A percentile compares a stretch with the other conserved stretches of the same genome.
These are phyloP conservation scores for Leptographium procerum DNA, from an alignment of 2,329 filamentous ascomycete species.

Conservation along the genomic window DNA sequence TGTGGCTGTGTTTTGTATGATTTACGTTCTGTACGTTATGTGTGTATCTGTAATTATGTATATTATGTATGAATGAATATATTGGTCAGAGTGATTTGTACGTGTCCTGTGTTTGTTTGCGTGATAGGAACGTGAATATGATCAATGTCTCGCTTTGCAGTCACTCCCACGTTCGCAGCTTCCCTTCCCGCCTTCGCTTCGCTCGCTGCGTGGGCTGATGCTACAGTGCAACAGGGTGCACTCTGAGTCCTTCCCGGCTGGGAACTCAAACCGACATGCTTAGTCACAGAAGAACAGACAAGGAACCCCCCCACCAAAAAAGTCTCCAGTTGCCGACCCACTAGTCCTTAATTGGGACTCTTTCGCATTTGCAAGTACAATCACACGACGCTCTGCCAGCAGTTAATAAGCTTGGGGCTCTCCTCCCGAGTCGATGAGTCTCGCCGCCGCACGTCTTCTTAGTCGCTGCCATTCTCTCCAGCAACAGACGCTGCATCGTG, in stretches of 20 bases:
- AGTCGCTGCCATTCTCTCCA: not conserved
- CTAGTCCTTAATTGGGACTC: too few species aligned
- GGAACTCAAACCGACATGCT: too few species aligned
- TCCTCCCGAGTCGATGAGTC: too few species aligned
- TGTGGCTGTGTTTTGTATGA: slow-evolving; percentile 3
- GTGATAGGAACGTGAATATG: too few species aligned
- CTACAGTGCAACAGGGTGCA: too few species aligned
- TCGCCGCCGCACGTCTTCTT: not conserved
- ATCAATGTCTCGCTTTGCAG: too few species aligned
- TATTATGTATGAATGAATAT: not conserved
- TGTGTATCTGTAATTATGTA: slow-evolving; percentile 4
- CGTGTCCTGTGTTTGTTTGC: not conserved
- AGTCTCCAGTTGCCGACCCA: not conserved
- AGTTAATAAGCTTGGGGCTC: too few species aligned
- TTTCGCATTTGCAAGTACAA: too few species aligned
- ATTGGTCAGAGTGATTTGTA: not conserved
- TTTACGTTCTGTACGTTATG: slow-evolving; percentile 2
- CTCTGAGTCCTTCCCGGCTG: too few species aligned
- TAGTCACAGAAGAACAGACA: not conserved
- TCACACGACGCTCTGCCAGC: too few species aligned
- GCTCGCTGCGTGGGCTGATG: not conserved
- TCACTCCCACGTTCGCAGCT: not conserved
- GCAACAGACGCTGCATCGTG: not conserved
- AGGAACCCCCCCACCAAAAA: not conserved
- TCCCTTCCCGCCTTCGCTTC: not conserved